Percentiles rank a stretch among this genome's conserved stretches.
phyloP scores from a whole-genome alignment of 495 filamentous ascomycete species.

The Aspergillus biplanus region DNA sequence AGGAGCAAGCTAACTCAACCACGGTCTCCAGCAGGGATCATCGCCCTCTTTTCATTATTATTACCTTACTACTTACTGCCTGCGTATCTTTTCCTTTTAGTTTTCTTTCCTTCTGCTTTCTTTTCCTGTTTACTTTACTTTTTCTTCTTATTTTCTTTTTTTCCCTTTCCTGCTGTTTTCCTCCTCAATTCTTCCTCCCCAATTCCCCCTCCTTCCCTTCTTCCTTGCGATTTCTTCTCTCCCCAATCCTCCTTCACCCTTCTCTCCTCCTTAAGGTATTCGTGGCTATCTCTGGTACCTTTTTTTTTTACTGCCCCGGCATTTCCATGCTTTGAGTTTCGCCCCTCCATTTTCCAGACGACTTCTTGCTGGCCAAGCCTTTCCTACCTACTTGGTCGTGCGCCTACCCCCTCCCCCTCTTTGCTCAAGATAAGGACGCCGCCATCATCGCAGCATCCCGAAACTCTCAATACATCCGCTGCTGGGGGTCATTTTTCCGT shows the following conservation, averaged over 20 bases:
- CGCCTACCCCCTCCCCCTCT: conserved; percentile 13
- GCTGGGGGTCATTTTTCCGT: conserved; percentile 22
- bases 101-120: conserved; percentile 12
- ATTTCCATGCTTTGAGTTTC: conserved; percentile 15
- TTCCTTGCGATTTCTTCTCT: not conserved
- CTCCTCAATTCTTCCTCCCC: conserved; percentile 5
- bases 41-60: conserved; percentile 23
- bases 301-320: conserved; percentile 3
- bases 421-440: conserved; percentile 20
- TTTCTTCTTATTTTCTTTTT: conserved; percentile 20
- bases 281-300: conserved; percentile 7
- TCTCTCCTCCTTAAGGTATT: not conserved
- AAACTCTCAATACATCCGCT: conserved; percentile 18
- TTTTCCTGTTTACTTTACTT: conserved; percentile 18
- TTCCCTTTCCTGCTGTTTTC: conserved; percentile 6
- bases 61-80: conserved; percentile 13
- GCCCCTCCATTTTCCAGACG: conserved; percentile 9
- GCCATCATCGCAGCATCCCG: conserved; percentile 12
- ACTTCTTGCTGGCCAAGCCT: conserved; percentile 27
- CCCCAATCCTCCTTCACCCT: not conserved
- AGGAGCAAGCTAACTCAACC: conserved; percentile 6
- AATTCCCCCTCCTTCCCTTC: conserved; percentile 1
- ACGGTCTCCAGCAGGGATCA: conserved; percentile 29
- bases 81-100: conserved; percentile 3
- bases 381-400: conserved; percentile 20